phyloP scores from a whole-genome alignment of 2,329 filamentous ascomycete species.

The Magnaporthiopsis incrustans region DNA sequence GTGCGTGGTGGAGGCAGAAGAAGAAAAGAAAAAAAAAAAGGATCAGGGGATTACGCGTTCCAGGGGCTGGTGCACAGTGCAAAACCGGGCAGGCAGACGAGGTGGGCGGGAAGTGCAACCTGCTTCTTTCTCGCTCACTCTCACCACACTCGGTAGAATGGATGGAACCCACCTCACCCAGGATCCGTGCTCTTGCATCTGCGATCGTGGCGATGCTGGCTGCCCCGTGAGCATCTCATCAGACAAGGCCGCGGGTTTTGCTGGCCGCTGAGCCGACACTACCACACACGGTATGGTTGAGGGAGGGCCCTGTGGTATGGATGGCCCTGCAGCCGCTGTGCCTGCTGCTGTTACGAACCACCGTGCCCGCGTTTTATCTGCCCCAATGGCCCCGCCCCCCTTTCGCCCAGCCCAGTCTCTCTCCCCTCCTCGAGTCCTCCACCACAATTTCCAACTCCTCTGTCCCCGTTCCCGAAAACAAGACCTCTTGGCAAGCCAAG shows the following conservation, averaged over 20 bases:
- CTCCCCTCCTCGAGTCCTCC: conserved; percentile 1
- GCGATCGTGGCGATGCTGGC: not conserved
- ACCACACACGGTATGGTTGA: not conserved
- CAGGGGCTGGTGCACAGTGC: not conserved
- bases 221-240: not conserved
- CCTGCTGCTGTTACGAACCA: not conserved
- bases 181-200: not conserved
- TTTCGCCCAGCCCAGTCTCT: not conserved
- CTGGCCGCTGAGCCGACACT: not conserved
- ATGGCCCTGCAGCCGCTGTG: not conserved
- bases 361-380: not conserved
- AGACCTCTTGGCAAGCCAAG: conserved; percentile 8
- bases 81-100: not conserved
- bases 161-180: not conserved
- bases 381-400: not conserved
- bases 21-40: not conserved
- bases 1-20: not conserved
- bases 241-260: not conserved
- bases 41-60: not conserved
- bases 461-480: conserved; percentile 7
- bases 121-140: not conserved
- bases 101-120: not conserved
- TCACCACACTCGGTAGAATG: not conserved
- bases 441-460: not conserved
- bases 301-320: not conserved